Base-by-base conservation (phyloP, 495 filamentous ascomycete species). In the Trichoderma virens region DNA sequence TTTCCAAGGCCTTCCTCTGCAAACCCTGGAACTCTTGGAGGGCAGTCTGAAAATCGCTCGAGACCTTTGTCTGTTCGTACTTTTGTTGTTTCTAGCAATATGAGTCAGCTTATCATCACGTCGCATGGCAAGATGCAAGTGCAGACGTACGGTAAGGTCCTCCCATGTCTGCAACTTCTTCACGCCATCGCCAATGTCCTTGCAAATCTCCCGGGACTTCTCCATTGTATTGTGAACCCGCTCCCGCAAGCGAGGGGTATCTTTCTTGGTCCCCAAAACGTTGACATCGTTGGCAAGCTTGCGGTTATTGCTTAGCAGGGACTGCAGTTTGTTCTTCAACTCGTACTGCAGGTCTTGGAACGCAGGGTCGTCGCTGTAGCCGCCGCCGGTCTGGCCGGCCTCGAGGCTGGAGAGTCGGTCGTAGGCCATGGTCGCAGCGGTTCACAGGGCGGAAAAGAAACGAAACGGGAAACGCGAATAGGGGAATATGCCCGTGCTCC, bases 61-160 rank as follows among this genome's bases (percentile, higher is more conserved):
- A 93, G 39, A 98, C 85, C 71, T 97, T 98, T 68, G 93, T 88
- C 67, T 98, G 93, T 13, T 90, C 94, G 80, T 93, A 98, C 74
- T 90, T 91, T 60, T 65, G 63, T 56, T 65, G 63, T 76, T 95
- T 73, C 67, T 82, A 93, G 7, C 90, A 62, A 27, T 59, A 20
- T 61, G 32, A 61, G 62, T 75, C 66, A 74, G 70, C 31, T 18
- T 35, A 0, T 38, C 16, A 20, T 38, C 59, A 4, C 30, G 5
- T 61, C 14, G 11, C 31, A 51, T 35, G 28, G 61, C 13, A 41
- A 16, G 27, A 14, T 16, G 20, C 63, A 25, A 9, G 30, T 5
- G 31, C 61, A 54, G 7, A 80, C 89, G 64, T 85, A 96, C 93
- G 69, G 92, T 92, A 20, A 96, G 83, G 70, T 98, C 90, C 68